A percentile compares a stretch with the other conserved stretches of the same genome.
phyloP scores from a whole-genome alignment of 1,284 basidiomycete genomes.

The Marasmius oreades region DNA sequence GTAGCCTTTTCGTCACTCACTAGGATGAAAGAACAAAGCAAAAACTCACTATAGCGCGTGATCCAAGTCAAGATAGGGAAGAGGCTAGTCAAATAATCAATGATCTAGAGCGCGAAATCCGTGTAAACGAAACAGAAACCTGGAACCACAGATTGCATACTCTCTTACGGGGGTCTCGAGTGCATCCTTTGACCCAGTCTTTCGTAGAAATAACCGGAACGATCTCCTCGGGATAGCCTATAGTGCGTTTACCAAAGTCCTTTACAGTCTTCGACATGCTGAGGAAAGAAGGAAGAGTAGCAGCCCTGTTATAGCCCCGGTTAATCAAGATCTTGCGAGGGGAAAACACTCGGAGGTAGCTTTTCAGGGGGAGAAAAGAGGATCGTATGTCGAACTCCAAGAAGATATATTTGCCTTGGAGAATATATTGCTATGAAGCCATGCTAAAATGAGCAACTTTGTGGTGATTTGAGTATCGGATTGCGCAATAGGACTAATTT shows the following conservation, averaged over 20 bases:
- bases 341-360: not conserved
- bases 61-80: slow-evolving; percentile 88
- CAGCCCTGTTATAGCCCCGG: not conserved
- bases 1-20: slow-evolving; percentile 7
- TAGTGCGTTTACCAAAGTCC: slow-evolving; percentile 52
- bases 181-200: slow-evolving; percentile 46
- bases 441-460: slow-evolving; percentile 30
- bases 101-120: slow-evolving; percentile 35
- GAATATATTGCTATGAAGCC: too few species aligned
- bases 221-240: slow-evolving; percentile 57
- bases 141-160: slow-evolving; percentile 32
- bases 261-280: slow-evolving; percentile 43
- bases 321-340: not conserved
- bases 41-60: slow-evolving; percentile 70
- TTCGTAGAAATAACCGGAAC: slow-evolving; percentile 54
- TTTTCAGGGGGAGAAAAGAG: not conserved
- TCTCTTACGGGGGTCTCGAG: slow-evolving; percentile 40
- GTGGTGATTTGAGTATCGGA: slow-evolving; percentile 31
- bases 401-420: not conserved
- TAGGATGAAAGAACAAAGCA: slow-evolving; percentile 10
- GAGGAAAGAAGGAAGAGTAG: not conserved
- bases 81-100: slow-evolving; percentile 61
- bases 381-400: not conserved
- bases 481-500: slow-evolving; percentile 32
- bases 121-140: slow-evolving; percentile 9